phyloP scores from a whole-genome alignment of 805 yeast species.

The Saturnispora saitoi region DNA sequence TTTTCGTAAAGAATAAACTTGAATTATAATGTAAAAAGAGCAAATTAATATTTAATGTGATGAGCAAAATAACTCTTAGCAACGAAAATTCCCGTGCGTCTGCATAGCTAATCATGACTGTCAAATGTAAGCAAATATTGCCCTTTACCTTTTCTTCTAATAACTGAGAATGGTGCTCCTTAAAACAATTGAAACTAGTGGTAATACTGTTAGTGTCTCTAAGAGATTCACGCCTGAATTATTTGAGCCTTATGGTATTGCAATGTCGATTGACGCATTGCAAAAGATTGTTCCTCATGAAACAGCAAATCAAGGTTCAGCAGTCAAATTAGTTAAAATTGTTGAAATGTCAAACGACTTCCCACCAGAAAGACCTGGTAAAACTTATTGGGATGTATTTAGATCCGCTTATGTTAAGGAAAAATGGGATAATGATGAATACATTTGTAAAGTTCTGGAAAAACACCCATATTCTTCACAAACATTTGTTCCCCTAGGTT shows the following conservation, averaged over 20 bases:
- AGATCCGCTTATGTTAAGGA: constrained; percentile 73
- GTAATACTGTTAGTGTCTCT: constrained; percentile 19
- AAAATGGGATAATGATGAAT: constrained; percentile 33
- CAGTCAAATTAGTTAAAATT: constrained; percentile 65
- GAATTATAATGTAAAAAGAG: too few species aligned
- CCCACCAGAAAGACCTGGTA: constrained; percentile 39
- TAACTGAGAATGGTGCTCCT: not conserved
- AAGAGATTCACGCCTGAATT: constrained; percentile 54
- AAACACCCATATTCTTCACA: constrained; percentile 87
- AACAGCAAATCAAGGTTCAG: constrained; percentile 91
- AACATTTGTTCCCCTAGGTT: constrained; percentile 88
- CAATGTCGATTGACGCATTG: constrained; percentile 73
- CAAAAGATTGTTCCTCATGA: constrained; percentile 36
- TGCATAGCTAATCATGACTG: not conserved
- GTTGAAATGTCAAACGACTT: constrained; percentile 56
- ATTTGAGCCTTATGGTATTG: constrained; percentile 65
- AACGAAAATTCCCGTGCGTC: not conserved
- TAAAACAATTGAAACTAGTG: not conserved
- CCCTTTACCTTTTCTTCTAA: not conserved
- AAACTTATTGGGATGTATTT: constrained; percentile 75
- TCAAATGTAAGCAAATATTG: not conserved
- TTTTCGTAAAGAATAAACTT: too few species aligned
- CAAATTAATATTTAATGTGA: too few species aligned
- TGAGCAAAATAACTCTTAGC: not conserved
- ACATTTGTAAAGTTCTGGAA: constrained; percentile 64